phyloP scores from a whole-genome alignment of 2,329 filamentous ascomycete species.

The Apiospora malaysiana region DNA sequence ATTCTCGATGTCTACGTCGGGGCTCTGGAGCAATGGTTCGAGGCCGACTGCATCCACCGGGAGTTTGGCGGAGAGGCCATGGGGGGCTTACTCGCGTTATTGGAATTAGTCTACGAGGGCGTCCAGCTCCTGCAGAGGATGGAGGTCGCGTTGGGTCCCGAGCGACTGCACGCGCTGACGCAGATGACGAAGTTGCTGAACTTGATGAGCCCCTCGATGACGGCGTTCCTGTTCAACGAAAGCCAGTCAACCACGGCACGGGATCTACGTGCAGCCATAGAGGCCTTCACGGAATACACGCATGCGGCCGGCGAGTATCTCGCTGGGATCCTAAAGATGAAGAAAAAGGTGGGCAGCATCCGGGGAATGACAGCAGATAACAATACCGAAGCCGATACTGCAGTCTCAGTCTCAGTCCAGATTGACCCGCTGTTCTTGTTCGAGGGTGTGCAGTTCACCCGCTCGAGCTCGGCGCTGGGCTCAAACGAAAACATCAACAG shows the following conservation, averaged over 20 bases:
- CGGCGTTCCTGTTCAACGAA: slow-evolving; percentile 36
- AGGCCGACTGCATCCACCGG: slow-evolving; percentile 41
- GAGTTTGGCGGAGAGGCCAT: slow-evolving; percentile 45
- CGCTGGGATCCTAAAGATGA: slow-evolving; percentile 25
- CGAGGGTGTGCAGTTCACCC: slow-evolving; percentile 26
- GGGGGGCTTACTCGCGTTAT: slow-evolving; percentile 39
- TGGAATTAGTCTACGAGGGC: slow-evolving; percentile 40
- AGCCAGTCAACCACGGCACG: slow-evolving; percentile 27
- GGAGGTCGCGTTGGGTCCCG: slow-evolving; percentile 30
- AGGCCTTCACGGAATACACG: slow-evolving; percentile 35
- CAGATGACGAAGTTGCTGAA: slow-evolving; percentile 35
- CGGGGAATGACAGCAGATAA: not conserved
- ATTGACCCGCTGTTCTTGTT: slow-evolving; percentile 33
- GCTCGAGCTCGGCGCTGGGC: slow-evolving; percentile 22
- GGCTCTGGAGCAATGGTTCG: slow-evolving; percentile 47
- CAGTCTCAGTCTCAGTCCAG: slow-evolving; percentile 17
- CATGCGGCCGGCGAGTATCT: slow-evolving; percentile 32
- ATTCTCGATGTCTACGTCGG: slow-evolving; percentile 57
- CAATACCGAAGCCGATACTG: not conserved
- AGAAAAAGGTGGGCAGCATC: not conserved
- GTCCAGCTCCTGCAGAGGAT: slow-evolving; percentile 35
- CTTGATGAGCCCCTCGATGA: slow-evolving; percentile 36
- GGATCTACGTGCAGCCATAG: slow-evolving; percentile 28
- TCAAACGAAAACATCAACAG: slow-evolving; percentile 41
- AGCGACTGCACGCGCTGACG: slow-evolving; percentile 33